Evolutionary conservation across 805 yeast species (phyloP), one percentile per base, ranked within the genome.

Genomic region (Debaryomyces maramus): DNA sequence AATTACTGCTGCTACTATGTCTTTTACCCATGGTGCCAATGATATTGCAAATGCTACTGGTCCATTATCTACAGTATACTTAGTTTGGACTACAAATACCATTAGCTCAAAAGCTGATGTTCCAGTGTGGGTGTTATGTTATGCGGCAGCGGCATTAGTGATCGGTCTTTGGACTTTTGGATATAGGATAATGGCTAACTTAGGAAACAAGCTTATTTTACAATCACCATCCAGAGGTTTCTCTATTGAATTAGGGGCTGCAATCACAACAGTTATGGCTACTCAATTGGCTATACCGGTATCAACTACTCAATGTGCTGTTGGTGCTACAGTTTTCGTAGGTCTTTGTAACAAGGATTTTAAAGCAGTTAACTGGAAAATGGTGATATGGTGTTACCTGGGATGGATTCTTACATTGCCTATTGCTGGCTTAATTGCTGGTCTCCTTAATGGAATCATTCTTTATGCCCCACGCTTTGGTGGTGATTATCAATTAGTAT

Each of bases 221-320:
- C 88, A 83, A 67, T 82, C 89, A 0, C 91, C 91, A 34, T 72
- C 88, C 3, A 72, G 91, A 63, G 91, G 91, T 9, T 85, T 83
- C 55, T 66, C 86, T 9, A 80, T 84, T 56, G 91, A 84, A 64
- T 66, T 84, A 29, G 90, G 89, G 44, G 87, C 90, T 45, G 90
- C 90, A 29, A 63, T 82, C 38, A 83, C 91, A 6, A 77, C 81
- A 7, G 81, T 82, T 32, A 75, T 85, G 78, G 90, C 91, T 21
- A 78, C 91, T 5, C 84, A 81, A 59, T 70, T 84, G 46, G 67
- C 73, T 4, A 79, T 84, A 47, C 91, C 91, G 33, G 78, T 83
- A 22, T 83, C 89, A 6, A 85, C 91, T 20, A 85, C 91, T 4
- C 90, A 84, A 62, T 76, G 81, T 58, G 87, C 88, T 10, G 83